Conservation (phyloP, 2,329 filamentous ascomycete species). For the Emergomyces pasteurianus region DNA sequence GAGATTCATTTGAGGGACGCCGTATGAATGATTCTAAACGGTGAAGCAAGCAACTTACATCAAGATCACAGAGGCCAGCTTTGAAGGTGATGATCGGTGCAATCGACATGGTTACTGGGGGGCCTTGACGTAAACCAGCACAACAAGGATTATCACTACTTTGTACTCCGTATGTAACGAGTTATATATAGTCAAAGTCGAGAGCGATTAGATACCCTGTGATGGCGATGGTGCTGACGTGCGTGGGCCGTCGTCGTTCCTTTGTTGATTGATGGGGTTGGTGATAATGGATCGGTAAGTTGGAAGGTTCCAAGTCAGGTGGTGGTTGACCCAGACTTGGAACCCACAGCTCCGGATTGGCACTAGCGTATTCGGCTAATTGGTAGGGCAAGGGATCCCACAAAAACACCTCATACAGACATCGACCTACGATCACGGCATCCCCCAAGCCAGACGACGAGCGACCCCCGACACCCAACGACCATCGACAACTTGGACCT, state of each 20-base stretch:
- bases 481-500: slow-evolving; percentile 31
- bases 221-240: slow-evolving; percentile 9
- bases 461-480: slow-evolving; percentile 25
- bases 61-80: slow-evolving; percentile 75
- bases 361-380: slow-evolving; percentile 30
- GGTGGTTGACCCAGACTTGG: not conserved
- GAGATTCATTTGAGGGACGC: too few species aligned
- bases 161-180: not conserved
- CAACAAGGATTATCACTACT: slow-evolving; percentile 2
- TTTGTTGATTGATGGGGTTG: not conserved
- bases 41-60: slow-evolving; percentile 44
- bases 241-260: not conserved
- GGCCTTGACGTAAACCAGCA: slow-evolving; percentile 7
- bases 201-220: not conserved
- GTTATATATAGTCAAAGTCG: not conserved
- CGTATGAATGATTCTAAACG: slow-evolving; percentile 2
- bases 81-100: slow-evolving; percentile 89
- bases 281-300: not conserved
- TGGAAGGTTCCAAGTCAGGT: slow-evolving; percentile 6
- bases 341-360: slow-evolving; percentile 17
- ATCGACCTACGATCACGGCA: slow-evolving; percentile 17
- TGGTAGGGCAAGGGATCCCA: slow-evolving; percentile 33
- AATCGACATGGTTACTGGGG: slow-evolving; percentile 55
- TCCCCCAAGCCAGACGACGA: slow-evolving; percentile 22
- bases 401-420: slow-evolving; percentile 30